phyloP scores from a whole-genome alignment of 2,329 filamentous ascomycete species.

The Coniochaeta pulveracea region DNA sequence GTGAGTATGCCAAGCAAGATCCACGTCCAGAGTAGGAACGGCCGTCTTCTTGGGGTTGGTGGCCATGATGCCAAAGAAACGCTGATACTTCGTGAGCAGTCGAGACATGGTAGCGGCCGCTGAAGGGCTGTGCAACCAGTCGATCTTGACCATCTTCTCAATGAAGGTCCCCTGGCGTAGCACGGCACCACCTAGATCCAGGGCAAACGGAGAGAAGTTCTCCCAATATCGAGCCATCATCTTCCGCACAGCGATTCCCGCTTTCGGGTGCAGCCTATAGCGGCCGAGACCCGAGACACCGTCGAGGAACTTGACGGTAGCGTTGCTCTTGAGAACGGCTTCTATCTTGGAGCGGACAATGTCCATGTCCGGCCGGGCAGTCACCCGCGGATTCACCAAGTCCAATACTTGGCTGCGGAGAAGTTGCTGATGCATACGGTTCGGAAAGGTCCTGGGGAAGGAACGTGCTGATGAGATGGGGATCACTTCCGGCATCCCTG shows the following conservation, averaged over 20 bases:
- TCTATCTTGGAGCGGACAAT: constrained; percentile 40
- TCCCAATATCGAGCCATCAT: constrained; percentile 65
- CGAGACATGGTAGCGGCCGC: constrained; percentile 51
- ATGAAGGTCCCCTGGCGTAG: constrained; percentile 55
- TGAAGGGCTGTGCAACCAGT: constrained; percentile 67
- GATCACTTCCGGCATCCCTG: constrained; percentile 34
- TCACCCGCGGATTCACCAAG: constrained; percentile 20
- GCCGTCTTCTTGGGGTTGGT: constrained; percentile 31
- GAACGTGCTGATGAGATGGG: constrained; percentile 7
- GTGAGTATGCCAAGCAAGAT: constrained; percentile 73
- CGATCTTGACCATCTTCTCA: constrained; percentile 62
- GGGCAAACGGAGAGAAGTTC: constrained; percentile 51
- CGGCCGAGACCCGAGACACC: constrained; percentile 10
- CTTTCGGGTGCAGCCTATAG: constrained; percentile 13
- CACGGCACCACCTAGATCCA: constrained; percentile 55
- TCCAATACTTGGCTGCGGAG: constrained; percentile 30
- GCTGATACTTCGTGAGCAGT: constrained; percentile 51
- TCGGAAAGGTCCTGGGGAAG: constrained; percentile 39
- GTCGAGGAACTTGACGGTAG: constrained; percentile 29
- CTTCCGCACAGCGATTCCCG: constrained; percentile 40
- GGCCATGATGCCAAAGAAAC: constrained; percentile 52
- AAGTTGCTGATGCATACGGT: constrained; percentile 38
- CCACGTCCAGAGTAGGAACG: constrained; percentile 65
- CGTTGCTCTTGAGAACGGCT: constrained; percentile 23
- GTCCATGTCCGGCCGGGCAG: constrained; percentile 31